Conservation (phyloP, 2,329 filamentous ascomycete genomes). For the Teratosphaeria destructans region DNA sequence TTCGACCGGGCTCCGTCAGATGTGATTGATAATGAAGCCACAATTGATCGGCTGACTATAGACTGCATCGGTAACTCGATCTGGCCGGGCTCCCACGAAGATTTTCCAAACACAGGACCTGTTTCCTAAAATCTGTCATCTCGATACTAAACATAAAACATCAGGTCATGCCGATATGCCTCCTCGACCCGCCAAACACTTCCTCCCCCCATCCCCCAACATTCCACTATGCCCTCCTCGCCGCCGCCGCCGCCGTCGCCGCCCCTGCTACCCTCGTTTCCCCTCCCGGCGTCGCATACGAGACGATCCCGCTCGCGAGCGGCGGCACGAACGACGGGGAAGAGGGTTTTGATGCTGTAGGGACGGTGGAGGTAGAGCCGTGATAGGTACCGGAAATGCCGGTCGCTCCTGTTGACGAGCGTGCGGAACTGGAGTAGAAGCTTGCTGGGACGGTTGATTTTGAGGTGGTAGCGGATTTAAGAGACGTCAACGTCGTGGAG, state of each 20-base stretch:
- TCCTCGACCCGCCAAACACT: no score
- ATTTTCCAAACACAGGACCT: no score
- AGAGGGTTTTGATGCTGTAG: not conserved
- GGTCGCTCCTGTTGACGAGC: not conserved
- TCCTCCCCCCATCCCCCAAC: not conserved
- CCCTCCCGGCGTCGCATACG: slow-evolving; percentile 1
- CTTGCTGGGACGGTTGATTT: not conserved
- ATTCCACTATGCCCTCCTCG: not conserved
- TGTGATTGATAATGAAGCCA: no score
- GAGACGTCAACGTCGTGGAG: slow-evolving; percentile 10
- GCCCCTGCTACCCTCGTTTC: not conserved
- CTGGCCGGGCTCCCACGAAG: no score
- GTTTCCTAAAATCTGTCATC: no score
- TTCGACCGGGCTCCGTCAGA: no score
- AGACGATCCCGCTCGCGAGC: not conserved
- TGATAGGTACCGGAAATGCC: not conserved
- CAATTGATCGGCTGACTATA: no score
- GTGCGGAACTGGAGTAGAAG: not conserved
- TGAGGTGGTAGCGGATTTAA: slow-evolving; percentile 7
- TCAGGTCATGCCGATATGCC: no score
- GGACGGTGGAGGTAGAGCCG: not conserved
- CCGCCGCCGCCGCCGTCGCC: not conserved
- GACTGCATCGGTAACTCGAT: no score
- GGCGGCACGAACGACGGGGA: slow-evolving; percentile 2
- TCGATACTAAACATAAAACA: no score